Percentiles rank a stretch among this genome's conserved stretches.
Evolutionary conservation across 2,329 filamentous ascomycete species (phyloP).

Genomic region (Apiospora kogelbergensis): DNA sequence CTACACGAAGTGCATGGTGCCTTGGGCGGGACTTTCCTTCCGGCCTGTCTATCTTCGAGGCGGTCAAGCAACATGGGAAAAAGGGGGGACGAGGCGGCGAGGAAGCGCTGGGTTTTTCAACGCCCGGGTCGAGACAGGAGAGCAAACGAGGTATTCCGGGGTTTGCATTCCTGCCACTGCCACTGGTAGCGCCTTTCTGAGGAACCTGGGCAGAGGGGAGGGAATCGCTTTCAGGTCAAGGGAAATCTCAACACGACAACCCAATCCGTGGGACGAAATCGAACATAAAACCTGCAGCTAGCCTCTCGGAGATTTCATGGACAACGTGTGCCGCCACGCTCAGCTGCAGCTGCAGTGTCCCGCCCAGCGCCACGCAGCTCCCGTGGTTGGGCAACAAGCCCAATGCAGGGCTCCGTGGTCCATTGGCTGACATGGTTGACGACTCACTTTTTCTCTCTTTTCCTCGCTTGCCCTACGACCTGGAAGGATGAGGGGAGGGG

Average conservation of each 20-base stretch:
- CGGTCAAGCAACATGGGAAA: background rate
- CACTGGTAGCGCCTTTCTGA: background rate
- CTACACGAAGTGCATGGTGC: constrained; percentile 1
- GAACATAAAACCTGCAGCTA: constrained; percentile 4
- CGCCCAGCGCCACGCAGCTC: background rate
- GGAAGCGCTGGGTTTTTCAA: background rate
- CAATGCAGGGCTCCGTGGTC: constrained; percentile 5
- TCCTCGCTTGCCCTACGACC: background rate
- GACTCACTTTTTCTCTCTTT: background rate
- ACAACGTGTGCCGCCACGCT: constrained; percentile 8
- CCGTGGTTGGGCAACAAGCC: background rate
- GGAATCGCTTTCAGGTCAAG: background rate
- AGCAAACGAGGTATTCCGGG: background rate
- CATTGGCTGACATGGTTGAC: background rate
- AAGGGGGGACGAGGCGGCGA: background rate
- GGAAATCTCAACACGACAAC: background rate
- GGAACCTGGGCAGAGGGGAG: background rate
- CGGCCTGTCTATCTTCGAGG: background rate
- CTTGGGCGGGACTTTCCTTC: background rate
- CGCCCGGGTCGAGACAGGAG: background rate
- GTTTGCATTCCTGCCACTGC: background rate
- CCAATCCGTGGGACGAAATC: constrained; percentile 7
- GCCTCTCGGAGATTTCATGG: constrained; percentile 12
- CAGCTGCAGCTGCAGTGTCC: constrained; percentile 7
- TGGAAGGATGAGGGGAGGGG: background rate